phyloP scores from a whole-genome alignment of 306 rosid genomes.

The Herpetospermum pedunculosum region DNA sequence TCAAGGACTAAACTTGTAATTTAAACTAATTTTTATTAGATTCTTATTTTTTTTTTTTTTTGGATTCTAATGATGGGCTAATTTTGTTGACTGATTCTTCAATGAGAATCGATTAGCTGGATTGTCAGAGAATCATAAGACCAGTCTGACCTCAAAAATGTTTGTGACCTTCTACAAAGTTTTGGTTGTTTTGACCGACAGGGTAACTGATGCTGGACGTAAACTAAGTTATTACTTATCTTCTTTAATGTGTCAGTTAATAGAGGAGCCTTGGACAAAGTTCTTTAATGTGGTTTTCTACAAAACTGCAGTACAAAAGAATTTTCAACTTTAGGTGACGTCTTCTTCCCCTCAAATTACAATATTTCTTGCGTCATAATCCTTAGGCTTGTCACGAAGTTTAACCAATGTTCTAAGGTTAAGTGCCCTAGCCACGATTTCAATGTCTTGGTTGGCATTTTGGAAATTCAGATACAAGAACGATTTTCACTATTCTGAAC shows the following conservation, averaged over 20 bases:
- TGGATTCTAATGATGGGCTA: not conserved
- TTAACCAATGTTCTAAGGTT: not conserved
- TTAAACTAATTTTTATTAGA: not conserved
- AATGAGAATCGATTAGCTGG: not conserved
- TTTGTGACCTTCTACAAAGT: not conserved
- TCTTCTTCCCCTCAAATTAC: constrained; percentile 2
- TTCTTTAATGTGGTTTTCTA: not conserved
- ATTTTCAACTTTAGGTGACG: not conserved
- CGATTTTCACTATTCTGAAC: not conserved
- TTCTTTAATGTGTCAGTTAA: not conserved
- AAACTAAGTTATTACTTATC: not conserved
- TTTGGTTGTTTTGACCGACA: not conserved
- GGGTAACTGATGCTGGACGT: not conserved
- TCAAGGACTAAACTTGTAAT: too few relatives aligned
- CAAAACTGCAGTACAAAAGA: not conserved
- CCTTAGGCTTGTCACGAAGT: not conserved
- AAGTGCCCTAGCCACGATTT: not conserved
- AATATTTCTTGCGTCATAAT: not conserved
- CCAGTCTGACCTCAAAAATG: not conserved
- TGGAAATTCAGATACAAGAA: not conserved
- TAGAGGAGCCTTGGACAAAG: not conserved
- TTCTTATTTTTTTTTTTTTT: not conserved
- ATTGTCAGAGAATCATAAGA: not conserved
- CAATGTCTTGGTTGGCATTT: not conserved
- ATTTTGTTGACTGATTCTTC: not conserved